Percentiles rank a stretch among this genome's conserved stretches.
phyloP scores from a whole-genome alignment of 139 green algal species.

The Micractinium sp. region DNA sequence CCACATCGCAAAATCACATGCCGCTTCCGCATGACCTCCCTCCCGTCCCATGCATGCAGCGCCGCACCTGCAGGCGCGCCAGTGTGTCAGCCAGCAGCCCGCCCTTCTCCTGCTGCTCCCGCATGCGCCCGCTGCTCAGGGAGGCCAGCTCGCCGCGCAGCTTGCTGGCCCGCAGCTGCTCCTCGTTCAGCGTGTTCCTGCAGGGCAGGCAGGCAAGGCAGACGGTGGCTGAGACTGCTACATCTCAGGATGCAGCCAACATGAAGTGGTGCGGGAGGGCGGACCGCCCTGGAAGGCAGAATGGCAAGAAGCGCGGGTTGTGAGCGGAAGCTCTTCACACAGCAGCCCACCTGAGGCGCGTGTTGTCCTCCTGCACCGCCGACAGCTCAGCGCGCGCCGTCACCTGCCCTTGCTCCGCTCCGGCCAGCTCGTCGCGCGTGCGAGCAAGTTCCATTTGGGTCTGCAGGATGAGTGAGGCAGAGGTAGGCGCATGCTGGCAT shows the following conservation, averaged over 20 bases:
- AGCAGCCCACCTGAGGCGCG: conserved; percentile 13
- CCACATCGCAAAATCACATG: neutral
- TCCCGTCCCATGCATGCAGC: neutral
- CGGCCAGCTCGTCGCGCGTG: conserved; percentile 11
- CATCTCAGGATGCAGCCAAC: too few relatives aligned
- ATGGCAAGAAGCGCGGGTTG: too few relatives aligned
- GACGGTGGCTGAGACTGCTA: too few relatives aligned
- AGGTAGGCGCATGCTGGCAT: neutral
- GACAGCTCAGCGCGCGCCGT: conserved; percentile 34
- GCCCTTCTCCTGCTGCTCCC: conserved; percentile 32
- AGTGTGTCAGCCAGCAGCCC: conserved; percentile 20
- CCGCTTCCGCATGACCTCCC: neutral
- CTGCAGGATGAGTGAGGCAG: conserved; percentile 8
- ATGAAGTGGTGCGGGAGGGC: too few relatives aligned
- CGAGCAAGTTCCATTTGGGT: conserved; percentile 14
- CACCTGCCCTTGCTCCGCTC: conserved; percentile 29
- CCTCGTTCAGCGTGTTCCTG: conserved; percentile 31
- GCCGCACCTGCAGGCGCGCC: conserved; percentile 29
- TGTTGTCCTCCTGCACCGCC: conserved; percentile 30
- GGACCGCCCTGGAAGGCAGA: too few relatives aligned
- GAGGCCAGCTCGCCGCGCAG: conserved; percentile 34
- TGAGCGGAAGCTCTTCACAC: too few relatives aligned
- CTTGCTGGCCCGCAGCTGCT: conserved; percentile 35
- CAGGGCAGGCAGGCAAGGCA: neutral
- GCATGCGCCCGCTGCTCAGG: conserved; percentile 20